Evolutionary conservation across 768 basidiomycete genomes (phyloP).

Genomic region (Infundibulicybe gibba): DNA sequence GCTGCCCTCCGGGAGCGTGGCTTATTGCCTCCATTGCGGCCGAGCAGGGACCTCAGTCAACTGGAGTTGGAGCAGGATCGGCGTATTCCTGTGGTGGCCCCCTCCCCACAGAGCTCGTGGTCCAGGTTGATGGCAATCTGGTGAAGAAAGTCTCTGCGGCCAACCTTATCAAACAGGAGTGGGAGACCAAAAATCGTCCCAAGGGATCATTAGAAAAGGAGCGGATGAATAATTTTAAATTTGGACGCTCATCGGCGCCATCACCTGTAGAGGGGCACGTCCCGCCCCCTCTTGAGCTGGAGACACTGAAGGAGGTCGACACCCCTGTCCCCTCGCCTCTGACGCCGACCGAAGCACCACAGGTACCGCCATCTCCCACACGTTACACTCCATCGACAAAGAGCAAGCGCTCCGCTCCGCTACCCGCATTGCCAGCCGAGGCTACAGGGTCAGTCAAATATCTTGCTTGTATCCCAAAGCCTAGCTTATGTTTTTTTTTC

Average conservation of each 20-base stretch:
- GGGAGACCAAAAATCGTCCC: conserved; percentile 40
- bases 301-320: conserved; percentile 6
- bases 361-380: neutral
- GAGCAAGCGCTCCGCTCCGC: no score
- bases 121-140: conserved; percentile 7
- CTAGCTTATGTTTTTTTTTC: no score
- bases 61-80: conserved; percentile 34
- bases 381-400: no score
- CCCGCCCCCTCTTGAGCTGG: neutral
- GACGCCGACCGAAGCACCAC: neutral
- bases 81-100: conserved; percentile 29
- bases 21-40: conserved; percentile 44
- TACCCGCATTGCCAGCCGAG: no score
- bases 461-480: no score
- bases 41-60: conserved; percentile 38
- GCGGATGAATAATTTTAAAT: conserved; percentile 30
- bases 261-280: neutral
- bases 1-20: conserved; percentile 62
- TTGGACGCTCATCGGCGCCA: conserved; percentile 18
- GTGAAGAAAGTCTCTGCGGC: conserved; percentile 37
- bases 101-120: conserved; percentile 8
- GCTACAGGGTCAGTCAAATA: no score
- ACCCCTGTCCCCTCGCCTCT: conserved; percentile 8
- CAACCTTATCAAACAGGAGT: conserved; percentile 48
- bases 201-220: conserved; percentile 17